A percentile compares a stretch with the other conserved stretches of the same genome.
Conservation (phyloP, 164 flowering plant species). For the Dillenia turbinata region DNA sequence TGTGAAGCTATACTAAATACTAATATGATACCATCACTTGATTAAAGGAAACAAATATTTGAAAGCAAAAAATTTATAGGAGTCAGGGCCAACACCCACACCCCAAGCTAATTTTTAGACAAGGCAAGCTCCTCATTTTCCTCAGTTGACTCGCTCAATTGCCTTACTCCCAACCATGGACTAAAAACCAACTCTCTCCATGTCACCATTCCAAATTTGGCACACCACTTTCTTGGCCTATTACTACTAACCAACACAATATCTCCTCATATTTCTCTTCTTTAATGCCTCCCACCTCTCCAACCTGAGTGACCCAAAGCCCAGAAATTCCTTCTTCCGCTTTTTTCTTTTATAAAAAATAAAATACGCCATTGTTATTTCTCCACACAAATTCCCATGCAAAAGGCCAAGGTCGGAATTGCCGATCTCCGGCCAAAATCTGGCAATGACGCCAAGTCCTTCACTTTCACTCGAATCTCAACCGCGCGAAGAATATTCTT, state of each 20-base stretch:
- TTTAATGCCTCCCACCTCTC: too few species aligned
- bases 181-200: slow-evolving; percentile 22
- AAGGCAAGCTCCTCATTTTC: slow-evolving; percentile 5
- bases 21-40: too few species aligned
- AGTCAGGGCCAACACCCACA: too few species aligned
- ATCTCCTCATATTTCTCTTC: not conserved
- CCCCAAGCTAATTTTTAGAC: too few species aligned
- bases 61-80: too few species aligned
- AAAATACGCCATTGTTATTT: too few species aligned
- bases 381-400: slow-evolving; percentile 6
- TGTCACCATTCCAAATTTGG: slow-evolving; percentile 2
- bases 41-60: too few species aligned
- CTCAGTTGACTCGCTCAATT: slow-evolving; percentile 35
- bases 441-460: slow-evolving; percentile 20
- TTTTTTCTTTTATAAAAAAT: too few species aligned
- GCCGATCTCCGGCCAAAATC: slow-evolving; percentile 27
- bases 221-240: not conserved
- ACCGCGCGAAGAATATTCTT: not conserved
- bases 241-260: not conserved
- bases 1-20: too few species aligned
- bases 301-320: too few species aligned
- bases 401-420: slow-evolving; percentile 20
- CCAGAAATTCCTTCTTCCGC: too few species aligned
- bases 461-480: not conserved
- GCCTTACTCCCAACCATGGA: slow-evolving; percentile 14